Evolutionary conservation across 495 filamentous ascomycete species (phyloP).

Genomic region (Friedmanniomyces simplex): DNA sequence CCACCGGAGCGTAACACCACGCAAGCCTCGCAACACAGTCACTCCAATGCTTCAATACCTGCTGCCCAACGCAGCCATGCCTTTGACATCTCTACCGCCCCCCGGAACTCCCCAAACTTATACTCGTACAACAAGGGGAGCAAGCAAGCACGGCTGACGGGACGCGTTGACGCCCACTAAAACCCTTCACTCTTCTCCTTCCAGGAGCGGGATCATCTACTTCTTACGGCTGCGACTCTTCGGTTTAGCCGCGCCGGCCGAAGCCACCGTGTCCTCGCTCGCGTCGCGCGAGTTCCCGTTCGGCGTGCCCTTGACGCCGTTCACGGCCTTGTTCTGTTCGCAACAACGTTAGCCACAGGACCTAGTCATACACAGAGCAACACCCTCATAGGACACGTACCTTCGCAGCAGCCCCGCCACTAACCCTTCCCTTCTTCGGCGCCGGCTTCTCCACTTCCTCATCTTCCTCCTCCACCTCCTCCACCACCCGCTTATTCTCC

Average conservation of each 20-base stretch:
- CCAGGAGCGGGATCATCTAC: neutral
- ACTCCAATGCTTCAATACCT: no score
- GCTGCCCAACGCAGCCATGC: no score
- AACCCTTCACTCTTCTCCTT: neutral
- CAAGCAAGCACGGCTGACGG: neutral
- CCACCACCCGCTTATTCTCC: conserved; percentile 67
- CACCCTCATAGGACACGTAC: conserved; percentile 2
- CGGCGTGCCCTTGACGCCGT: conserved; percentile 45
- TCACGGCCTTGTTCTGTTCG: conserved; percentile 49
- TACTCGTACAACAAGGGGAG: no score
- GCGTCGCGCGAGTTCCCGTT: conserved; percentile 48
- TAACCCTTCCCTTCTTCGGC: conserved; percentile 87
- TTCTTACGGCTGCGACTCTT: conserved; percentile 25
- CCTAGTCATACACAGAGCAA: no score
- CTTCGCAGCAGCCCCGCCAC: conserved; percentile 30
- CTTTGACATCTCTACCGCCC: no score
- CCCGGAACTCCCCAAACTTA: no score
- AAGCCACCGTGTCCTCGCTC: conserved; percentile 40
- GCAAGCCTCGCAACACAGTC: no score
- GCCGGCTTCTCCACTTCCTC: conserved; percentile 62
- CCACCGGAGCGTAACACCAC: no score
- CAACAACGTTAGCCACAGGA: conserved; percentile 8
- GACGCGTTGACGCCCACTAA: neutral
- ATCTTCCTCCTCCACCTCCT: conserved; percentile 61
- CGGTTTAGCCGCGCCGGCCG: conserved; percentile 25